Percentiles rank a stretch among this genome's conserved stretches.
These are phyloP conservation scores for Ophiostoma himal-ulmi DNA, from an alignment of 2,329 filamentous ascomycete genomes.

Conservation along the genomic window DNA sequence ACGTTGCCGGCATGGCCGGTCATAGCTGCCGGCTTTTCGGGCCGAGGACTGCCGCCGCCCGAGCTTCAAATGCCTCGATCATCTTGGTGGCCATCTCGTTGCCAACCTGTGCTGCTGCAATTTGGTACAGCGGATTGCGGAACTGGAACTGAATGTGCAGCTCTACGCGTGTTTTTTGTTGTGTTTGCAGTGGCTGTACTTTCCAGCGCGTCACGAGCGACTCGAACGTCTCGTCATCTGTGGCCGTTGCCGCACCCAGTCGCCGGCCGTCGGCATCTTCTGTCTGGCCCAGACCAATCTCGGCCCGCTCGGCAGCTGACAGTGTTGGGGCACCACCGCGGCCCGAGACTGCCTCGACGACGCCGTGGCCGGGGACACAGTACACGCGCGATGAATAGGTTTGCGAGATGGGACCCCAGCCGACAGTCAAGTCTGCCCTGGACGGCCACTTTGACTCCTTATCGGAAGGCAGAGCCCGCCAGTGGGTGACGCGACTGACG, in stretches of 20 bases:
- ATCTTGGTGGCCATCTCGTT: conserved; percentile 80
- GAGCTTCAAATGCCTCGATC: conserved; percentile 87
- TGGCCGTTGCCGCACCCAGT: conserved; percentile 22
- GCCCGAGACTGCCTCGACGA: conserved; percentile 74
- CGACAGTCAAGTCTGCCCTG: conserved; percentile 72
- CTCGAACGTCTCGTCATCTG: conserved; percentile 49
- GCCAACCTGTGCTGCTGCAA: conserved; percentile 73
- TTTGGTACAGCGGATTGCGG: conserved; percentile 78
- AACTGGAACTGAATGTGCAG: conserved; percentile 78
- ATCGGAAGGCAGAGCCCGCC: conserved; percentile 42
- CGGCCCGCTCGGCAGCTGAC: conserved; percentile 33
- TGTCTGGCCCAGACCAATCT: conserved; percentile 26
- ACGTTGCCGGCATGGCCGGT: neutral
- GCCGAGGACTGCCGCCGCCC: conserved; percentile 53
- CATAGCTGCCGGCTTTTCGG: neutral
- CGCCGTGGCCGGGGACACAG: conserved; percentile 58
- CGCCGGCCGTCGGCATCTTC: conserved; percentile 21
- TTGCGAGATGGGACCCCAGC: conserved; percentile 79
- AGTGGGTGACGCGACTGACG: conserved; percentile 65
- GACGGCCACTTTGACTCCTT: conserved; percentile 52
- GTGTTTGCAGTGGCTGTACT: conserved; percentile 43
- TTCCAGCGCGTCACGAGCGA: conserved; percentile 66
- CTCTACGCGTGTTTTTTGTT: conserved; percentile 58
- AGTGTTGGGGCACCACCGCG: conserved; percentile 35
- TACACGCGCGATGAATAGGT: conserved; percentile 73